Percentiles rank a stretch among this genome's conserved stretches.
These are phyloP conservation scores for Tolypocladium ovalisporum DNA, from an alignment of 2,329 filamentous ascomycete genomes.

Conservation along the genomic window DNA sequence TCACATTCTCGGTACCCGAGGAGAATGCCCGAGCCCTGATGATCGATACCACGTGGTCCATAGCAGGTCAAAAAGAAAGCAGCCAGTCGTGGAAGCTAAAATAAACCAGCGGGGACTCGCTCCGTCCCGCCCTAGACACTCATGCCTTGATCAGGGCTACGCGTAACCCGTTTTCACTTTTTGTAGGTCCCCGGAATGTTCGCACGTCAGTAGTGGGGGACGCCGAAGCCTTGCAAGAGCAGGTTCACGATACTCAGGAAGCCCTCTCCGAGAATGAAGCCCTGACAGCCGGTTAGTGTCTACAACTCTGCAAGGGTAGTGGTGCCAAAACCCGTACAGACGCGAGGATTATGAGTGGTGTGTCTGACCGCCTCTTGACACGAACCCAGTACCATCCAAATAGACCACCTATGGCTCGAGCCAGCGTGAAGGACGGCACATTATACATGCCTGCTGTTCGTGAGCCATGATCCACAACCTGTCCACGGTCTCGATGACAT, in stretches of 20 bases:
- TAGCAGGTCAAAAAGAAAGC: slow-evolving; percentile 27
- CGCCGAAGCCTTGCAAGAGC: slow-evolving; percentile 61
- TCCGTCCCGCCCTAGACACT: neutral
- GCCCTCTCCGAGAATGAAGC: slow-evolving; percentile 86
- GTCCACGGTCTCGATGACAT: slow-evolving; percentile 11
- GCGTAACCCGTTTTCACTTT: neutral
- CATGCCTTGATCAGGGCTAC: neutral
- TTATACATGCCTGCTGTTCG: slow-evolving; percentile 75
- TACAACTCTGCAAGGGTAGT: neutral
- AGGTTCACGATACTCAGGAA: slow-evolving; percentile 88
- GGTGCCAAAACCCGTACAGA: slow-evolving; percentile 32
- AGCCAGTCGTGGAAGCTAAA: slow-evolving; percentile 41
- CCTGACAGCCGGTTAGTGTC: slow-evolving; percentile 29
- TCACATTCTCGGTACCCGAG: slow-evolving; percentile 59
- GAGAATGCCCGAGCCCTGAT: slow-evolving; percentile 59
- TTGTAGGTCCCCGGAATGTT: neutral
- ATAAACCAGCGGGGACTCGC: slow-evolving; percentile 13
- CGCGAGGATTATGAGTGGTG: slow-evolving; percentile 80
- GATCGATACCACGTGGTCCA: slow-evolving; percentile 53
- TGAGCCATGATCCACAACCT: neutral
- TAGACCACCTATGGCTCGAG: slow-evolving; percentile 69
- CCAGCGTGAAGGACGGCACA: slow-evolving; percentile 88
- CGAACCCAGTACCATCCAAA: slow-evolving; percentile 67
- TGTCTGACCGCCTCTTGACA: slow-evolving; percentile 44
- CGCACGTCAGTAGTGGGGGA: slow-evolving; percentile 67